These are phyloP conservation scores for Pinus tabuliformis DNA, from an alignment of 75 land plant species.

Conservation along the genomic window DNA sequence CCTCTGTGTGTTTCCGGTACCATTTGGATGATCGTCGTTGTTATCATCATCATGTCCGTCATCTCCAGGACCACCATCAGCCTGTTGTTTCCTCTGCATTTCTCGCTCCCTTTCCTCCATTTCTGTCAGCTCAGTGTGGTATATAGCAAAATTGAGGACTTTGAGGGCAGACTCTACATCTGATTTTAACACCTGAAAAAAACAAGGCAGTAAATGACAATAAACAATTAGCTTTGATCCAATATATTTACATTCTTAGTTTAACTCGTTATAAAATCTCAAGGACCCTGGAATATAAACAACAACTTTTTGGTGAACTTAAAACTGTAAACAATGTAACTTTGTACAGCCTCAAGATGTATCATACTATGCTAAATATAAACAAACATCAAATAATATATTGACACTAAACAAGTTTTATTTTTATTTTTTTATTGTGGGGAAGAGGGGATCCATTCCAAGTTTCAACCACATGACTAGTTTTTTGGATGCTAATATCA, in stretches of 20 bases:
- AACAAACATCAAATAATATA: not conserved
- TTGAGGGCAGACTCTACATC: slow-evolving; percentile 96
- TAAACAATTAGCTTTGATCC: no score
- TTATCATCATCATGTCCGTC: slow-evolving; percentile 10
- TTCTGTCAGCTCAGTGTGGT: slow-evolving; percentile 93
- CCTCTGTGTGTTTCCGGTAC: slow-evolving; percentile 18
- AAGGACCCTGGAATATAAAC: no score
- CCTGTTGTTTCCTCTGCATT: slow-evolving; percentile 40
- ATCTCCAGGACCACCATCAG: slow-evolving; percentile 29
- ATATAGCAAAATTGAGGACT: slow-evolving; percentile 94
- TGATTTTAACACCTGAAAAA: slow-evolving; percentile 53
- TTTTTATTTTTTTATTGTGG: no score
- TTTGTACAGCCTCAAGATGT: not conserved
- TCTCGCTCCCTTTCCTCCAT: slow-evolving; percentile 94
- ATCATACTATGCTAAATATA: not conserved
- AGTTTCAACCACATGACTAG: not conserved
- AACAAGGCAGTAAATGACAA: not conserved
- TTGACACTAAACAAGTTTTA: not conserved
- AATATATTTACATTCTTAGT: no score
- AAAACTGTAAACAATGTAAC: not conserved
- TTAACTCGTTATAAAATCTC: no score
- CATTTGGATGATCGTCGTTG: slow-evolving; percentile 14
- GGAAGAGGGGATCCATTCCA: not conserved
- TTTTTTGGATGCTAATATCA: not conserved
- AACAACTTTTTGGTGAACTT: no score